A percentile compares a stretch with the other conserved stretches of the same genome.
These are phyloP conservation scores for Cyclocybe cylindracea DNA, from an alignment of 768 basidiomycete genomes.

Conservation along the genomic window DNA sequence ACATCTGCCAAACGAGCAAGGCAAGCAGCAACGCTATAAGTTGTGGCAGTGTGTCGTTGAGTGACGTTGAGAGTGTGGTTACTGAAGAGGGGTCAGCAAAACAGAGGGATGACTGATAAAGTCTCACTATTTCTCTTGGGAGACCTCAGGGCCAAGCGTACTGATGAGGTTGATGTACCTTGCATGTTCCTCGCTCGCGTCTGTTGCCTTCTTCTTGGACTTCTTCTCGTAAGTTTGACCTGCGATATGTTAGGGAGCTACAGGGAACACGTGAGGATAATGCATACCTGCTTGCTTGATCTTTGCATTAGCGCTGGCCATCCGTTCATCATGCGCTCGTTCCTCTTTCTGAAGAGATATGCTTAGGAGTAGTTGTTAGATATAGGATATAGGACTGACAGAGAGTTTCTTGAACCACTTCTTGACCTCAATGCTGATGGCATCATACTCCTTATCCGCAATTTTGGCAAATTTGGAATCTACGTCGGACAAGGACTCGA, in stretches of 20 bases:
- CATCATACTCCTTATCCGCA: constrained; percentile 72
- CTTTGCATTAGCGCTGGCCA: constrained; percentile 64
- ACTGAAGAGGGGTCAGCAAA: constrained; percentile 33
- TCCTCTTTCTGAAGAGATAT: constrained; percentile 67
- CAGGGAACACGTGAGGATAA: background rate
- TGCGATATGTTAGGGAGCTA: constrained; percentile 23
- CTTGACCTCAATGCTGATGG: constrained; percentile 66
- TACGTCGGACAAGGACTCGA: constrained; percentile 70
- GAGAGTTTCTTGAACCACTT: constrained; percentile 87
- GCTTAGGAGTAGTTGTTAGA: background rate
- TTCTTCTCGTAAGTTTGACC: constrained; percentile 81
- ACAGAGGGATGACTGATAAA: background rate
- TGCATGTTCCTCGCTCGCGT: constrained; percentile 73
- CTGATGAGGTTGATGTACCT: constrained; percentile 76
- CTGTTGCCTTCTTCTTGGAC: constrained; percentile 67
- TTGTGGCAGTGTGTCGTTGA: constrained; percentile 58
- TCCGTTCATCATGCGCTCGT: constrained; percentile 71
- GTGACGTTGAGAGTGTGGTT: constrained; percentile 67
- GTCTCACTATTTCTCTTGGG: constrained; percentile 79
- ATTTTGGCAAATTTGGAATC: constrained; percentile 76
- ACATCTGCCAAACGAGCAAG: constrained; percentile 75
- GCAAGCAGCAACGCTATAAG: constrained; percentile 62
- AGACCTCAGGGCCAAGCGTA: constrained; percentile 73
- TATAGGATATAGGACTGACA: constrained; percentile 40
- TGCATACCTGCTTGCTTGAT: constrained; percentile 74